Evolutionary conservation across 129 eudicot genomes (phyloP).

Genomic region (Tanacetum coccineum): DNA sequence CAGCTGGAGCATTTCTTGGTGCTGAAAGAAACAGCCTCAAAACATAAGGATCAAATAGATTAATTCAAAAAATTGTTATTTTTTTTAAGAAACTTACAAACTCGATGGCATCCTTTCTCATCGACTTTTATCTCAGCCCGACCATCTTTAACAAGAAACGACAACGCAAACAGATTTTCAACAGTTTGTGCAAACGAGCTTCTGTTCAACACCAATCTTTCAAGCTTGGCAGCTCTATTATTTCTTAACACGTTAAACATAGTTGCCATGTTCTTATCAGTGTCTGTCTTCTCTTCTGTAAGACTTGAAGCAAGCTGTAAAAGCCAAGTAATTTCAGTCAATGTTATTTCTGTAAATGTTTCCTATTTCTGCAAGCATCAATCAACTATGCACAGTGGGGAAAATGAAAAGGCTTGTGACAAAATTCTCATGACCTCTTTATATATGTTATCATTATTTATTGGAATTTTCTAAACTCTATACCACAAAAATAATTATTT

Average conservation of each 20-base stretch:
- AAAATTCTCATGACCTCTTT: too few species aligned
- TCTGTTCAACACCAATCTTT: slow-evolving; percentile 65
- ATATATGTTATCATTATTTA: too few species aligned
- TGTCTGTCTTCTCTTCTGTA: slow-evolving; percentile 69
- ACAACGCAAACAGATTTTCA: slow-evolving; percentile 84
- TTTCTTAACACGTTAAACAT: slow-evolving; percentile 75
- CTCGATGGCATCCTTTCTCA: slow-evolving; percentile 66
- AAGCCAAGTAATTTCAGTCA: slow-evolving; percentile 12
- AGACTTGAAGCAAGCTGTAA: slow-evolving; percentile 62
- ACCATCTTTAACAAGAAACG: slow-evolving; percentile 92
- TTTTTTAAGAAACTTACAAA: slow-evolving; percentile 48
- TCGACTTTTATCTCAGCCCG: slow-evolving; percentile 71
- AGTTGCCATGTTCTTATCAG: slow-evolving; percentile 88
- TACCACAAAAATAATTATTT: too few species aligned
- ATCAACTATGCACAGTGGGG: too few species aligned
- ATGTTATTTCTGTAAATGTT: too few species aligned
- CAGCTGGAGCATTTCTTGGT: slow-evolving; percentile 95
- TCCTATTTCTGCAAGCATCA: too few species aligned
- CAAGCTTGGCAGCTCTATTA: slow-evolving; percentile 62
- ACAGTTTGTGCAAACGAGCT: slow-evolving; percentile 83
- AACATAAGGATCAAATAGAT: slow-evolving; percentile 1
- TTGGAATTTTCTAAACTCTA: too few species aligned
- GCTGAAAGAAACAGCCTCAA: slow-evolving; percentile 39
- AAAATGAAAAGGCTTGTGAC: too few species aligned
- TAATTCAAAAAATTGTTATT: background rate